These are phyloP conservation scores for Penicillium sp. DNA, from an alignment of 2,329 filamentous ascomycete genomes.

Conservation along the genomic window DNA sequence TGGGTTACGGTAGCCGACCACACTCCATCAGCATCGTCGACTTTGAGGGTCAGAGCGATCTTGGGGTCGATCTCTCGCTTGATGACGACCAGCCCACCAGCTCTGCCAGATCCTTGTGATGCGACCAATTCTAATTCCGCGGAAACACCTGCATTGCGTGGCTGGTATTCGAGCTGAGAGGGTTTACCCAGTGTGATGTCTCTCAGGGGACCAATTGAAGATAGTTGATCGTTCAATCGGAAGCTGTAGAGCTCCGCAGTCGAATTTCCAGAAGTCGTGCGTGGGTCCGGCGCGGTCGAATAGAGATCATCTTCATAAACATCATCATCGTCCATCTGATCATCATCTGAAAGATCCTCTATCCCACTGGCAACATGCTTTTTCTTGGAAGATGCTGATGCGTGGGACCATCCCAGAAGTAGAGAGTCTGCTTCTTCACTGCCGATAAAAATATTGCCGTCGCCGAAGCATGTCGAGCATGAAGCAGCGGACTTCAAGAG, in stretches of 20 bases:
- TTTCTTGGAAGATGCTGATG: slow-evolving; percentile 65
- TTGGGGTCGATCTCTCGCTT: slow-evolving; percentile 78
- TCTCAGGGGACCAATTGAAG: slow-evolving; percentile 79
- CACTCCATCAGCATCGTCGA: slow-evolving; percentile 74
- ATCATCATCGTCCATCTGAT: slow-evolving; percentile 66
- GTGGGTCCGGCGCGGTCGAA: slow-evolving; percentile 41
- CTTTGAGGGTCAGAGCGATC: slow-evolving; percentile 71
- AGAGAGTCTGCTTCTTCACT: slow-evolving; percentile 83
- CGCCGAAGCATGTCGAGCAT: slow-evolving; percentile 71
- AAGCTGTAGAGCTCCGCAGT: slow-evolving; percentile 68
- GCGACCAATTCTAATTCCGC: slow-evolving; percentile 59
- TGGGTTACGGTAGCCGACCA: slow-evolving; percentile 73
- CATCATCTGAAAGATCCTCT: slow-evolving; percentile 64
- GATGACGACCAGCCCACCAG: slow-evolving; percentile 74
- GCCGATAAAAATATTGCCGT: slow-evolving; percentile 78
- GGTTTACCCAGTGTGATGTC: slow-evolving; percentile 73
- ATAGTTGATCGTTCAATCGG: slow-evolving; percentile 74
- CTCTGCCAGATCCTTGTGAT: slow-evolving; percentile 61
- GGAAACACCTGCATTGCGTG: slow-evolving; percentile 43
- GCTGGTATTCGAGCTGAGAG: slow-evolving; percentile 53
- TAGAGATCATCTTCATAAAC: slow-evolving; percentile 61
- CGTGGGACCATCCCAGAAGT: slow-evolving; percentile 78
- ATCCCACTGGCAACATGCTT: slow-evolving; percentile 58
- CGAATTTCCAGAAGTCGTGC: slow-evolving; percentile 30
- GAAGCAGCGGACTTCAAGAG: slow-evolving; percentile 69